Evolutionary conservation across 2,329 filamentous ascomycete species (phyloP), one percentile per base, ranked within the genome.

Genomic region (Nannizziopsis barbatae): DNA sequence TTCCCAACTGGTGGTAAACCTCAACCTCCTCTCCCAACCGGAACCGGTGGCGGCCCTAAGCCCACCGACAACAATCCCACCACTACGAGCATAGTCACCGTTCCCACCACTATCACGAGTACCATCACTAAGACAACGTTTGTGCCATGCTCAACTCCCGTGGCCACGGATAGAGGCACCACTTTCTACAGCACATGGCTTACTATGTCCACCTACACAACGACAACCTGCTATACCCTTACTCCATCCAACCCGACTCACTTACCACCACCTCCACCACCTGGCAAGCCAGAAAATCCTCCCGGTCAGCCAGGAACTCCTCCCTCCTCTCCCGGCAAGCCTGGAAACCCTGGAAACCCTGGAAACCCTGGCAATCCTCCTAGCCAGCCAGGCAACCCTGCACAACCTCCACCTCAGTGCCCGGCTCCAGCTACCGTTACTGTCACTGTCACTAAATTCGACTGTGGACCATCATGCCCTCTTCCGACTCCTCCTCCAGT

Each of bases 181-280:
- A 66, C 63, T n/a, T 62, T 53, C 51, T 66, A 62, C 53, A 60
- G 59, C 41, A 62, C 62, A 10, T 66, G 58, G 56, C 45, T 64
- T 20, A 61, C 60, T 1, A 56, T 58, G 37, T 57, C 59, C 2
- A 52, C 52, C 20, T 59, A 58, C 36, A 59, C 56, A 10, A 63
- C 62, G 17, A 63, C 60, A 7, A 58, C 58, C 6, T 58, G 57
- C 55, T 62, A 59, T 45, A 55, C 60, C n/a, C 51, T 57, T 31
- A 54, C 52, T 12, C 50, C 50, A 6, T 52, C 50, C 11, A 15
- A 40, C 20, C 37, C 42, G n/a, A 30, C 49, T 5, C 27, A 46
- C 18, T 40, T 38, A 31, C 51, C 45, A 43, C 46, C 31, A 50
- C 53, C 30, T 47, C 50, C 43, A 39, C 48, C 40, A 27, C 46